Evolutionary conservation across 176 grass and related monocot genomes (phyloP).

Genomic region (Secale cereale): DNA sequence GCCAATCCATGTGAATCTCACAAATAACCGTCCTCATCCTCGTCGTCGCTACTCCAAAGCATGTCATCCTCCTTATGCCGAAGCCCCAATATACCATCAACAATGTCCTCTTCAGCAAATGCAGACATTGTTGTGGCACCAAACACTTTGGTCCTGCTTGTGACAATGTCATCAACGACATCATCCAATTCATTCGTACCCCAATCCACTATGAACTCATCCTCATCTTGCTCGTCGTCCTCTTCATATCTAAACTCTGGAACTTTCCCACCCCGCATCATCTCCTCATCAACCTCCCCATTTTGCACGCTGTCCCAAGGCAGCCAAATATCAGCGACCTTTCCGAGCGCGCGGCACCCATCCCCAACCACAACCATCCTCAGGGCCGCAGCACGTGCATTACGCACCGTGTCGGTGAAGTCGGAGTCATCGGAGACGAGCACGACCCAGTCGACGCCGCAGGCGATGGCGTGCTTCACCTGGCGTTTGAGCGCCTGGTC

Average conservation of each 20-base stretch:
- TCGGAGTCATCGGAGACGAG: slow-evolving; percentile 87
- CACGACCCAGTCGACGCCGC: slow-evolving; percentile 81
- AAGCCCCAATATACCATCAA: slow-evolving; percentile 39
- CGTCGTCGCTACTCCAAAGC: slow-evolving; percentile 48
- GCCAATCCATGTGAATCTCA: slow-evolving; percentile 17
- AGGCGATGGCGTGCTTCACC: slow-evolving; percentile 64
- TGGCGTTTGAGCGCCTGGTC: slow-evolving; percentile 82
- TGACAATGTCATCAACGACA: slow-evolving; percentile 46
- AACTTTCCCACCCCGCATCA: slow-evolving; percentile 36
- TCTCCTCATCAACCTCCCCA: slow-evolving; percentile 66
- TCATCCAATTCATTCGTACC: slow-evolving; percentile 38
- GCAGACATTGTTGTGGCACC: slow-evolving; percentile 34
- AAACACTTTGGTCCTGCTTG: slow-evolving; percentile 26
- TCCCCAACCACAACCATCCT: slow-evolving; percentile 82
- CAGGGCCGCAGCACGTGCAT: slow-evolving; percentile 61
- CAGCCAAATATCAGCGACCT: slow-evolving; percentile 76
- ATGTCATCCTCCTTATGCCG: background rate
- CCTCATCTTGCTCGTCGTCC: slow-evolving; percentile 27
- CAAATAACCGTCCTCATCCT: slow-evolving; percentile 55
- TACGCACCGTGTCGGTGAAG: slow-evolving; percentile 69
- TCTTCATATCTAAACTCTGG: slow-evolving; percentile 14
- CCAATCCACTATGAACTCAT: slow-evolving; percentile 28
- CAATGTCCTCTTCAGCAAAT: slow-evolving; percentile 52
- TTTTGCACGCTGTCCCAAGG: slow-evolving; percentile 76
- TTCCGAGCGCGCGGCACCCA: slow-evolving; percentile 46